Percentiles rank a stretch among this genome's conserved stretches.
phyloP scores from a whole-genome alignment of 176 grass and related monocot species.

The bread wheat (Triticum aestivum) region IWGSC_CS_RefSeq_v2.1 NC_057797.1:53895770-53896269 shows the following conservation, averaged over 20 bases:
- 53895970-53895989: not conserved
- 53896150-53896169: not conserved
- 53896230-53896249: not conserved
- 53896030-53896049: not conserved
- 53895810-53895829: not conserved
- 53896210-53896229: not conserved
- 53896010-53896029: not conserved
- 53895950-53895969: conserved; percentile 14
- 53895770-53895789: not conserved
- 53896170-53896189: not conserved
- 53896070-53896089: conserved; percentile 10
- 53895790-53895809: not conserved
- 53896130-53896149: not conserved
- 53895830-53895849: not conserved
- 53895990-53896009: not conserved
- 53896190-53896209: not conserved
- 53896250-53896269: not conserved
- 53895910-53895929: not conserved
- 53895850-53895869: conserved; percentile 7
- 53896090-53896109: not conserved
- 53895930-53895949: not conserved
- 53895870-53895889: not conserved
- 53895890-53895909: not conserved
- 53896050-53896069: not conserved
- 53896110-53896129: not conserved